Evolutionary conservation across 1,284 basidiomycete genomes (phyloP).

Genomic region (Fistulina hepatica): DNA sequence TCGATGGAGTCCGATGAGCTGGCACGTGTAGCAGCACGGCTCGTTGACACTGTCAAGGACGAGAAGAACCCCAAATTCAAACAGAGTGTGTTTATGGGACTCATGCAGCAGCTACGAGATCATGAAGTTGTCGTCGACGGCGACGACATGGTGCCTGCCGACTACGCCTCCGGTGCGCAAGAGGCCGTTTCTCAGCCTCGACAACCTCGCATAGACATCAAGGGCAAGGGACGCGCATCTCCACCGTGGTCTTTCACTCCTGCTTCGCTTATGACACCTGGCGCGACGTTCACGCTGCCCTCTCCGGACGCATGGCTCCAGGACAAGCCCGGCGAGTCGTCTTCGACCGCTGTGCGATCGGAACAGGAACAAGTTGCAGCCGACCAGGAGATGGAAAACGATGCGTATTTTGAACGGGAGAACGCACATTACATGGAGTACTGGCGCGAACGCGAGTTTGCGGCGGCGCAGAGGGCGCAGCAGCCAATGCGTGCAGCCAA

Average conservation of each 20-base stretch:
- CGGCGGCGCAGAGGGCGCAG: conserved; percentile 12
- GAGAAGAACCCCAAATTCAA: conserved; percentile 80
- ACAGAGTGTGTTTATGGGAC: conserved; percentile 77
- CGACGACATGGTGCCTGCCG: conserved; percentile 58
- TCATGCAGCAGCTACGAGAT: conserved; percentile 83
- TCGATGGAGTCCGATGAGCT: conserved; percentile 70
- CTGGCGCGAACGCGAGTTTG: conserved; percentile 30
- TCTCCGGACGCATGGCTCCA: conserved; percentile 6
- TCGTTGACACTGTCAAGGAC: conserved; percentile 59
- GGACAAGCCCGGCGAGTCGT: background rate
- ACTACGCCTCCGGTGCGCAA: conserved; percentile 17
- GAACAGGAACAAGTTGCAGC: conserved; percentile 7
- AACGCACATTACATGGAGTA: conserved; percentile 56
- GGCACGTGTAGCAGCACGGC: conserved; percentile 60
- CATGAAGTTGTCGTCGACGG: conserved; percentile 77
- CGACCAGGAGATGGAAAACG: conserved; percentile 40
- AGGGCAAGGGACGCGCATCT: conserved; percentile 55
- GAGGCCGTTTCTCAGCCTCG: too few relatives aligned
- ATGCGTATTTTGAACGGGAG: conserved; percentile 61
- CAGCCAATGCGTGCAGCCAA: conserved; percentile 12
- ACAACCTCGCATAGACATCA: conserved; percentile 33
- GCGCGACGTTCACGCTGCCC: background rate
- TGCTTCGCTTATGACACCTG: conserved; percentile 1
- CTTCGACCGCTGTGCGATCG: background rate
- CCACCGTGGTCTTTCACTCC: conserved; percentile 10